Conservation (phyloP, 108 stramenopile genomes). For the Nitzschia sp. region DNA sequence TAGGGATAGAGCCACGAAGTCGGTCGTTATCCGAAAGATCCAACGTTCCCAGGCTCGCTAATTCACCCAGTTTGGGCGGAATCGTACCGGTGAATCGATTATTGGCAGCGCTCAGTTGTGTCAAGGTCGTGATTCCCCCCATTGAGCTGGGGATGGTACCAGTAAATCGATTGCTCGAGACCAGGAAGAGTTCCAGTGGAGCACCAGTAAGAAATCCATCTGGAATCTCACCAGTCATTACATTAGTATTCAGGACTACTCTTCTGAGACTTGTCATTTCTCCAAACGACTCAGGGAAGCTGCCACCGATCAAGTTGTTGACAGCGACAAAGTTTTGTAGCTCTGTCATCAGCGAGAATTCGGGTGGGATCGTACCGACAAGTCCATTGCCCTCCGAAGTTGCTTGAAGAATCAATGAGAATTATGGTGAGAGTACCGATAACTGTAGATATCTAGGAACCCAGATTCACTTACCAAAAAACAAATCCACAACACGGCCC, state of each 20-base stretch:
- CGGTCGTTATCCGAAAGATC: slow-evolving; percentile 25
- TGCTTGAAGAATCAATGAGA: too few species aligned
- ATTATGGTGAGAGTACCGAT: slow-evolving; percentile 5
- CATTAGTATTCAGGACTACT: slow-evolving; percentile 17
- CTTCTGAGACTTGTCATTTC: slow-evolving; percentile 14
- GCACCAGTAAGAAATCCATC: slow-evolving; percentile 25
- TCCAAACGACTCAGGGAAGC: slow-evolving; percentile 45
- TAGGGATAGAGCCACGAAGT: slow-evolving; percentile 31
- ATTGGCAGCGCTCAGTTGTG: slow-evolving; percentile 14
- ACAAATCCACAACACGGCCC: slow-evolving; percentile 23
- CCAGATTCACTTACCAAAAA: slow-evolving; percentile 27
- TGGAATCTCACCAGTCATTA: slow-evolving; percentile 25
- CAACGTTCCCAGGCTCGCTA: slow-evolving; percentile 18
- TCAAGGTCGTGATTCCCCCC: slow-evolving; percentile 15
- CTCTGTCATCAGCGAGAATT: slow-evolving; percentile 14
- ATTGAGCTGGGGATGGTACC: slow-evolving; percentile 25
- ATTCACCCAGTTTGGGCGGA: slow-evolving; percentile 17
- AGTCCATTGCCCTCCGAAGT: slow-evolving; percentile 26
- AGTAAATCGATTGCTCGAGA: slow-evolving; percentile 63
- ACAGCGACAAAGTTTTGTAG: slow-evolving; percentile 30
- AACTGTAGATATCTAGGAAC: not conserved
- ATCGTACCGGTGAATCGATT: slow-evolving; percentile 33
- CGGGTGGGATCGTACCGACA: slow-evolving; percentile 19
- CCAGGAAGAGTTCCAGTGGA: slow-evolving; percentile 50
- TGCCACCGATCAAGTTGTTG: slow-evolving; percentile 38